Percentiles rank a stretch among this genome's conserved stretches.
Evolutionary conservation across 2,329 filamentous ascomycete genomes (phyloP).

Genomic region (Pseudogymnoascus sp.): DNA sequence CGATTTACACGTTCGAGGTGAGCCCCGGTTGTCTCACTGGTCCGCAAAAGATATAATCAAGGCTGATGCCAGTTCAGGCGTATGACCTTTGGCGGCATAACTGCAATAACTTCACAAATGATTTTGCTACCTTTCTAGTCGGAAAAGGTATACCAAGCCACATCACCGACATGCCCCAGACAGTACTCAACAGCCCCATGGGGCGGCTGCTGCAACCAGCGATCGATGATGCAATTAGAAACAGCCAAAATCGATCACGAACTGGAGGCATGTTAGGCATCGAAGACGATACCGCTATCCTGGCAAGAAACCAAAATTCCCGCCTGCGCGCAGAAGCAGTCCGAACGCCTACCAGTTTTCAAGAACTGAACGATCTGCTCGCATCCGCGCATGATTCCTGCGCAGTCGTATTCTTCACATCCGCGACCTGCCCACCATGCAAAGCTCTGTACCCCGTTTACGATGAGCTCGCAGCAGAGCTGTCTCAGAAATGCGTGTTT

Average conservation of each 20-base stretch:
- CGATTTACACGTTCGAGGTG: constrained; percentile 75
- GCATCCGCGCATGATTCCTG: constrained; percentile 54
- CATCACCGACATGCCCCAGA: constrained; percentile 76
- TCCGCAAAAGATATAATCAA: neutral
- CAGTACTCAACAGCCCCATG: constrained; percentile 77
- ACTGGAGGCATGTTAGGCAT: constrained; percentile 25
- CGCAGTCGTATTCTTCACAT: constrained; percentile 87
- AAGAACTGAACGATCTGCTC: constrained; percentile 54
- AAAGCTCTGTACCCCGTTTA: constrained; percentile 75
- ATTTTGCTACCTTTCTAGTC: constrained; percentile 80
- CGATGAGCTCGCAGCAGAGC: constrained; percentile 68
- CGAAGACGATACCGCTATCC: constrained; percentile 10
- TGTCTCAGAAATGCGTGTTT: constrained; percentile 58
- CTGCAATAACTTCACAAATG: constrained; percentile 96
- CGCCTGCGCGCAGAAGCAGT: constrained; percentile 40
- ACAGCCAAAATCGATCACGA: constrained; percentile 49
- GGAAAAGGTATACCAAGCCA: constrained; percentile 82
- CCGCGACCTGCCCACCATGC: constrained; percentile 77
- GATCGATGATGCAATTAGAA: constrained; percentile 55
- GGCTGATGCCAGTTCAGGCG: constrained; percentile 40
- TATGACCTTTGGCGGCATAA: constrained; percentile 90
- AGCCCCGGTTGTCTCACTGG: neutral
- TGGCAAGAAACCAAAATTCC: constrained; percentile 12
- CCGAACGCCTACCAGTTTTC: constrained; percentile 49
- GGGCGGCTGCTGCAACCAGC: constrained; percentile 82